Conservation (phyloP, 257 asterid genomes). For the Schizonepeta tenuifolia region DNA sequence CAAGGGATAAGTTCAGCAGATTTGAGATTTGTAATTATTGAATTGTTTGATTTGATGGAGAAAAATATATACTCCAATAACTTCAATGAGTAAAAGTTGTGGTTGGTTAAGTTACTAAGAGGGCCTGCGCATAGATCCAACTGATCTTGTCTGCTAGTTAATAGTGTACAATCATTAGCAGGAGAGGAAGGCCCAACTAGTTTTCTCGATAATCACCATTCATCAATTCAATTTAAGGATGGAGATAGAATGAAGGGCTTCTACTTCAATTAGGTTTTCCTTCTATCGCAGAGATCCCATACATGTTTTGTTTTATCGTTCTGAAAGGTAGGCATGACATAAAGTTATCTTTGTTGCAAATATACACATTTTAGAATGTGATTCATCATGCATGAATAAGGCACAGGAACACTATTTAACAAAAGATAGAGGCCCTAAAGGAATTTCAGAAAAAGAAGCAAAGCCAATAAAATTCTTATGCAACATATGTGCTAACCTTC, state of each 20-base stretch:
- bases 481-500: constrained; percentile 55
- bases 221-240: neutral
- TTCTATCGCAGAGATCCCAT: constrained; percentile 5
- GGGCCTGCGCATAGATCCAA: neutral
- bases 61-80: neutral
- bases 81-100: constrained; percentile 11
- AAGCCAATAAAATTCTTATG: constrained; percentile 4
- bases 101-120: neutral
- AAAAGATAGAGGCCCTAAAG: neutral
- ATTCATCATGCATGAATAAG: neutral
- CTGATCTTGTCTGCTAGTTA: neutral
- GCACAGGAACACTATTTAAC: neutral
- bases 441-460: constrained; percentile 10
- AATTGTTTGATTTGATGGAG: neutral
- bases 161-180: constrained; percentile 3
- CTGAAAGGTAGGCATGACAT: neutral
- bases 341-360: neutral
- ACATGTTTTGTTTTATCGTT: neutral
- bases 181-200: neutral
- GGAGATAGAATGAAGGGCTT: neutral
- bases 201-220: constrained; percentile 4
- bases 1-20: neutral
- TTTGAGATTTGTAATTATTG: neutral
- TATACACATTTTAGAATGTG: neutral
- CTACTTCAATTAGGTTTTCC: constrained; percentile 12